Conservation (phyloP, 78 protist species). For the Dictyostelium intermedium region DNA sequence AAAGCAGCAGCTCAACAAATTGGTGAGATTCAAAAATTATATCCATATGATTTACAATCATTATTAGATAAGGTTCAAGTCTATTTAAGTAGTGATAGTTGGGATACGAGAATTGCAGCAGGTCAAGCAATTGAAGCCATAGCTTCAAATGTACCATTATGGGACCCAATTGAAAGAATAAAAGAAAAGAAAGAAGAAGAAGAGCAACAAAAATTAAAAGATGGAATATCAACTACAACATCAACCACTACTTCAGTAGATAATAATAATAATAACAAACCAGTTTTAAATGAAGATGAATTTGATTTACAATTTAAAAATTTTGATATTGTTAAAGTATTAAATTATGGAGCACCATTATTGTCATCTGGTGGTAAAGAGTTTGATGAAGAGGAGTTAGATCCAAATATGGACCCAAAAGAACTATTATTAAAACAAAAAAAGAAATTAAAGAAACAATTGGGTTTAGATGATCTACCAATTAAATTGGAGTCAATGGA, state of each 20-base stretch:
- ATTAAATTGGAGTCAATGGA: not conserved
- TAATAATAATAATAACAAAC: not conserved
- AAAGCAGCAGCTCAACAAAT: slow-evolving; percentile 79
- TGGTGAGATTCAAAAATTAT: slow-evolving; percentile 68
- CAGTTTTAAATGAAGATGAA: not conserved
- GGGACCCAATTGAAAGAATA: slow-evolving; percentile 34
- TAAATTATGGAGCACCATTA: slow-evolving; percentile 65
- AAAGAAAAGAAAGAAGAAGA: slow-evolving; percentile 4
- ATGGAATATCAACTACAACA: not conserved
- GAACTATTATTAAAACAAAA: slow-evolving; percentile 34
- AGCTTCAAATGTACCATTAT: slow-evolving; percentile 59
- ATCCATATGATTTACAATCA: slow-evolving; percentile 65
- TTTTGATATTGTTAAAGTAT: slow-evolving; percentile 82
- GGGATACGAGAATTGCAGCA: slow-evolving; percentile 87
- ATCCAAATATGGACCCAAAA: slow-evolving; percentile 36
- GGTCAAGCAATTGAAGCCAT: slow-evolving; percentile 79
- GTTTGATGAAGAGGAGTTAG: slow-evolving; percentile 1
- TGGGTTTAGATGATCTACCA: slow-evolving; percentile 55
- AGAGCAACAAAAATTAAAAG: not conserved
- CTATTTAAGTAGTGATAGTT: slow-evolving; percentile 6
- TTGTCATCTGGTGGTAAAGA: slow-evolving; percentile 67
- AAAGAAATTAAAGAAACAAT: slow-evolving; percentile 10
- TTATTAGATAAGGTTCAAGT: slow-evolving; percentile 48
- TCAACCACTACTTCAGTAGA: not conserved
- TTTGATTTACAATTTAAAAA: slow-evolving; percentile 62